These are phyloP conservation scores for Cetradonia linearis DNA, from an alignment of 495 filamentous ascomycete species.

Conservation along the genomic window DNA sequence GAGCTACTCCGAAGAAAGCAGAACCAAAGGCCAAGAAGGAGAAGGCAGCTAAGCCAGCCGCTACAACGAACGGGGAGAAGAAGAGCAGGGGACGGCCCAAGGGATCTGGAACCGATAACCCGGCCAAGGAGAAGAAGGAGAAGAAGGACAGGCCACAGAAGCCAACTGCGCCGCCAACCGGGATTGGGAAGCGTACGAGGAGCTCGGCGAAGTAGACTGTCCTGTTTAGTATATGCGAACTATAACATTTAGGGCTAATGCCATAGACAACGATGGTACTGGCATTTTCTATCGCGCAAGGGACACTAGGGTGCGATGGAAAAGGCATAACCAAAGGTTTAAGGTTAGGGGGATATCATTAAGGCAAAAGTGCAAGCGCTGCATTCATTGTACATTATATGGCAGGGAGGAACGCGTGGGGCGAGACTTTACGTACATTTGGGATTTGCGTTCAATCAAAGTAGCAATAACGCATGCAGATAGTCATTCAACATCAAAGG, in stretches of 20 bases:
- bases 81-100: slow-evolving; percentile 19
- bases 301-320: not conserved
- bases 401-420: not conserved
- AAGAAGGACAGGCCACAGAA: slow-evolving; percentile 19
- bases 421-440: not conserved
- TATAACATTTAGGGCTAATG: not conserved
- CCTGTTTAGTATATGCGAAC: not conserved
- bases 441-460: not conserved
- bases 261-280: not conserved
- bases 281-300: not conserved
- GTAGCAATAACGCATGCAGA: not conserved
- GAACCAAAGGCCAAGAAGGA: slow-evolving; percentile 25
- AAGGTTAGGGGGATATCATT: not conserved
- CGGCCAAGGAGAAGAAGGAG: slow-evolving; percentile 18
- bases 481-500: not conserved
- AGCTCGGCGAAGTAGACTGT: slow-evolving; percentile 13
- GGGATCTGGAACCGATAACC: not conserved
- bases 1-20: slow-evolving; percentile 22
- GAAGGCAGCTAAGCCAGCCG: slow-evolving; percentile 14
- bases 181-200: slow-evolving; percentile 20
- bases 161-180: slow-evolving; percentile 1
- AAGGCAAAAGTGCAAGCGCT: not conserved
- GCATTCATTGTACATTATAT: not conserved
- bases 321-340: not conserved
- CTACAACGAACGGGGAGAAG: slow-evolving; percentile 21